Percentiles rank a stretch among this genome's conserved stretches.
These are phyloP conservation scores for Coleophoma cylindrospora DNA, from an alignment of 2,329 filamentous ascomycete species.

Conservation along the genomic window DNA sequence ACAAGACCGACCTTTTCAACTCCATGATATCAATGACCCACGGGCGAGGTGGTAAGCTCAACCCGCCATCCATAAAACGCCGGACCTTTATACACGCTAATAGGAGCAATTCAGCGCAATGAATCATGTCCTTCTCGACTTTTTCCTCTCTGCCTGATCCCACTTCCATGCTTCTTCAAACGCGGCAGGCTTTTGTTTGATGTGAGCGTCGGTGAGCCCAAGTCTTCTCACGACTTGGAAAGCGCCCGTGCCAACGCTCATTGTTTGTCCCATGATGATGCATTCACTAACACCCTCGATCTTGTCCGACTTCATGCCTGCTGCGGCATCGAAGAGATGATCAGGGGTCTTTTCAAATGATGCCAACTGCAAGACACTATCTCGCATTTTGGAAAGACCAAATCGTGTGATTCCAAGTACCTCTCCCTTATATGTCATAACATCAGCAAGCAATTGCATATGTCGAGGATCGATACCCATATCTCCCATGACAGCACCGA, in stretches of 20 bases:
- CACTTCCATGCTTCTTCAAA: slow-evolving; percentile 66
- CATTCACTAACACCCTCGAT: slow-evolving; percentile 95
- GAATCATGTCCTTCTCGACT: slow-evolving; percentile 3
- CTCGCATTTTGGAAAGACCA: slow-evolving; percentile 92
- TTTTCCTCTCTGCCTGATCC: slow-evolving; percentile 24
- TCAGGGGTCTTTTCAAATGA: slow-evolving; percentile 98
- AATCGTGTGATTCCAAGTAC: slow-evolving; percentile 95
- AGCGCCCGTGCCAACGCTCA: slow-evolving; percentile 84
- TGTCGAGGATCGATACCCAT: slow-evolving; percentile 97
- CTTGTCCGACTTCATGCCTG: slow-evolving; percentile 83
- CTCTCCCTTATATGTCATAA: slow-evolving; percentile 99
- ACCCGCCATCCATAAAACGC: slow-evolving; percentile 2
- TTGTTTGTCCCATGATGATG: slow-evolving; percentile 97
- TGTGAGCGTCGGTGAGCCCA: slow-evolving; percentile 54
- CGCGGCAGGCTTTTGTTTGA: slow-evolving; percentile 46
- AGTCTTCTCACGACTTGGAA: slow-evolving; percentile 83
- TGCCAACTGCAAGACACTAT: slow-evolving; percentile 87
- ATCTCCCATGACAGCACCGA: slow-evolving; percentile 80
- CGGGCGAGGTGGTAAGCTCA: no score
- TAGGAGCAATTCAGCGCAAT: neutral
- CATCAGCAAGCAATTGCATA: slow-evolving; percentile 94
- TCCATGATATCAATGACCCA: neutral
- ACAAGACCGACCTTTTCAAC: neutral
- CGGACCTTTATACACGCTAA: slow-evolving; percentile 8
- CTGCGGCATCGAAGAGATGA: slow-evolving; percentile 91